Conservation (phyloP, 169 alveolate species). For the Toxoplasma gondii region DNA sequence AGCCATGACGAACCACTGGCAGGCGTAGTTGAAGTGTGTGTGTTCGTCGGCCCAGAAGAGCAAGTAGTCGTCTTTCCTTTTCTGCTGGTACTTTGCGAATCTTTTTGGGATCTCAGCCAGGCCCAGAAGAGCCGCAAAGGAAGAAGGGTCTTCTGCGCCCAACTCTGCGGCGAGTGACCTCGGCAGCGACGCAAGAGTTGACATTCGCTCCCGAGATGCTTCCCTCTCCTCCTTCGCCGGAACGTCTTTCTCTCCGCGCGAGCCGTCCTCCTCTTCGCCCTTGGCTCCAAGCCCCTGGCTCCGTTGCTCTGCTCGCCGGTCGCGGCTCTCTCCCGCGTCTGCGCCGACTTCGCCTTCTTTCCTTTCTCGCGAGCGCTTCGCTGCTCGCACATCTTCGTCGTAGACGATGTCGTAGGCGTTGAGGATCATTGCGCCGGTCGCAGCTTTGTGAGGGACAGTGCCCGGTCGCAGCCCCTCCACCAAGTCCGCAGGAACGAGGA, state of each 20-base stretch:
- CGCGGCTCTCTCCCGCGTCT: background rate
- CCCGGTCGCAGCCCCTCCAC: slow-evolving; percentile 74
- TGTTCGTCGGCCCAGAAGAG: slow-evolving; percentile 89
- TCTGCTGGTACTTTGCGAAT: slow-evolving; percentile 75
- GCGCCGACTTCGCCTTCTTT: background rate
- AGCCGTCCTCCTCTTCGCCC: no score
- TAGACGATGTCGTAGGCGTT: slow-evolving; percentile 82
- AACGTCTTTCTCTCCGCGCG: no score
- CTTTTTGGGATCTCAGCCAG: slow-evolving; percentile 67
- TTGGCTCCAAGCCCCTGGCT: background rate
- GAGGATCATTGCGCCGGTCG: slow-evolving; percentile 63
- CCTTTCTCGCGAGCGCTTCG: background rate
- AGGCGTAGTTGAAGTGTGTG: slow-evolving; percentile 90
- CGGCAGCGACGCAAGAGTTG: background rate
- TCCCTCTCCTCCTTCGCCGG: no score
- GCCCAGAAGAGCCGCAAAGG: slow-evolving; percentile 48
- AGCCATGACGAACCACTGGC: slow-evolving; percentile 86
- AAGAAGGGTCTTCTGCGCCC: background rate
- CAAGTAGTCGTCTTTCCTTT: slow-evolving; percentile 81
- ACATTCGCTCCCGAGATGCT: no score
- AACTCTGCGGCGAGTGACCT: background rate
- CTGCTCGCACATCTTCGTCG: slow-evolving; percentile 77
- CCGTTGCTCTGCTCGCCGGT: background rate
- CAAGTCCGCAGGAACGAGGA: slow-evolving; percentile 77
- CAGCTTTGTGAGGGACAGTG: slow-evolving; percentile 67